A percentile compares a stretch with the other conserved stretches of the same genome.
Evolutionary conservation across 495 filamentous ascomycete species (phyloP).

Genomic region (Poronia punctata): DNA sequence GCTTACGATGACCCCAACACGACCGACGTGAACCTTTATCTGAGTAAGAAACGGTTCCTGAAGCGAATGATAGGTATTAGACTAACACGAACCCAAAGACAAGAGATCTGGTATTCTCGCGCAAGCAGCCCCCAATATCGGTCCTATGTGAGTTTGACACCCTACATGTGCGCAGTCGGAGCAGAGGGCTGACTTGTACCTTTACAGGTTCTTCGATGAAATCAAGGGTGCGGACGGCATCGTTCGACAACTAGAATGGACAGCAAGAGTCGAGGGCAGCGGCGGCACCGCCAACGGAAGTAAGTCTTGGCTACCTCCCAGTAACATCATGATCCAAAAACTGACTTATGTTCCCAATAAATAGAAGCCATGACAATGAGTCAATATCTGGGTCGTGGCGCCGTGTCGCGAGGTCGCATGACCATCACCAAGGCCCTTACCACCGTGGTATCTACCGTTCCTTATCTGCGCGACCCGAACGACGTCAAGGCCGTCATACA

Average conservation of each 20-base stretch:
- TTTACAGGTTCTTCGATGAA: constrained; percentile 44
- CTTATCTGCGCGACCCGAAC: constrained; percentile 47
- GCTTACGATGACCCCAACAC: constrained; percentile 43
- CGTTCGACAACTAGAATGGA: constrained; percentile 59
- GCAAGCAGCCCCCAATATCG: constrained; percentile 63
- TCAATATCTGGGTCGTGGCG: constrained; percentile 60
- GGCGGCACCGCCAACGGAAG: constrained; percentile 32
- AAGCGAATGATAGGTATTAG: neutral
- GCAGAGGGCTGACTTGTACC: constrained; percentile 10
- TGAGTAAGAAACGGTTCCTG: constrained; percentile 17
- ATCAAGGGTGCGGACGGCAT: constrained; percentile 56
- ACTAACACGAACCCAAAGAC: constrained; percentile 19
- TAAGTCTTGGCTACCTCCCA: no score
- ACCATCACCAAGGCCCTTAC: constrained; percentile 51
- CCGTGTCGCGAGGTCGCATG: constrained; percentile 54
- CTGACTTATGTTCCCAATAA: constrained; percentile 1
- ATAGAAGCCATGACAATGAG: constrained; percentile 51
- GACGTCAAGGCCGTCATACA: constrained; percentile 43
- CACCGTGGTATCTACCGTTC: constrained; percentile 46
- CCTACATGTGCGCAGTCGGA: neutral
- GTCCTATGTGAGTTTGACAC: constrained; percentile 42
- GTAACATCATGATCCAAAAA: no score
- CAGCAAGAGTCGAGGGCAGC: constrained; percentile 53
- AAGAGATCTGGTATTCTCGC: constrained; percentile 56
- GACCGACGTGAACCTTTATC: constrained; percentile 29